Evolutionary conservation across 371 early-diverging fungal species (phyloP), one percentile per base, ranked within the genome.

Genomic region (Lichtheimia hyalospora): DNA sequence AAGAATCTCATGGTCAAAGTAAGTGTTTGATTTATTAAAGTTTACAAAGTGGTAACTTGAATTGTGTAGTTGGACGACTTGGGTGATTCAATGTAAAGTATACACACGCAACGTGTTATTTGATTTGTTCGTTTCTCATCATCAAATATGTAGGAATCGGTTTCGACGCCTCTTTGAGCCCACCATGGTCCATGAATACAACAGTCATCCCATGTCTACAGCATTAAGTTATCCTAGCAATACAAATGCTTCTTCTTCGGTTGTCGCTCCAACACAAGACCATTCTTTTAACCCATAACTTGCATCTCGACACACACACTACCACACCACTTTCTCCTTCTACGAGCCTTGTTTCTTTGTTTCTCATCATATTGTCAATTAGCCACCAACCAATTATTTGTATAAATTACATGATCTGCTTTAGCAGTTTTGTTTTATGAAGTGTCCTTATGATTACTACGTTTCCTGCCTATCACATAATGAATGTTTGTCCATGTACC

Each of bases 401-500:
- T 34, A 34, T 34, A 34, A 8, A 34, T 34, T n/a, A 34, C 34
- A 34, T 34, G 10, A 10, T 34, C 34, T 34, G 8, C 10, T 34
- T 34, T 15, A n/a, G 14, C 43, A 14, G 46, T 46, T 46, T 46
- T 18, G 2, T 5, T 46, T 18, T 14, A 50, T 50, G 20, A 21
- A 24, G 20, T 18, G 50, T 5, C n/a, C 25, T 25, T 25, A 25
- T 25, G 3, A 51, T 5, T 18, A 51, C 21, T 13, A 15, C 34
- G 18, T n/a, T 27, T 42, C 24, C 44, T 44, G 13, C 61, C 39
- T 40, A 40, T 50, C 1, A 48, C 58, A 64, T 68, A 75, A 58
- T 75, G 71, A 39, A 75, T 49, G 53, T 78, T 78, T 18, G 64
- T 51, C 79, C 79, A 78, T 28, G 71, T 73, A 55, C 63, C 67